Evolutionary conservation across 805 yeast species (phyloP), one percentile per base, ranked within the genome.

Genomic region (Candida caryicola): DNA sequence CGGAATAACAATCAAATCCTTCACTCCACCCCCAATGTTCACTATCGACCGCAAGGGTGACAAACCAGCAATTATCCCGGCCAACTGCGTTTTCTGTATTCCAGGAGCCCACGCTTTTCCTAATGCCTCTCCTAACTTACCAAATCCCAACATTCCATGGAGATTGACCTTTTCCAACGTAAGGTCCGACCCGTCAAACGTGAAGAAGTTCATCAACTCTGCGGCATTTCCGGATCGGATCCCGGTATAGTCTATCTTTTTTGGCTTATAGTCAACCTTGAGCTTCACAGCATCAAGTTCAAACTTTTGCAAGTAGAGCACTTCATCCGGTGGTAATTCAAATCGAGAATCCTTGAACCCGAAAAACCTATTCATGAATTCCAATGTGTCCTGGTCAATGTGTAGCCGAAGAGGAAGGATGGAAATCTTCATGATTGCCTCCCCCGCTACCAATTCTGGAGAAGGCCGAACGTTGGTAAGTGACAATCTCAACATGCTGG

Each of bases 381-480:
- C 96, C 14, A 89, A 66, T 0, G 97, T 86, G 52, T 91, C 98
- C 57, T 93, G 99, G 59, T 93, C 98, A 31, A 93, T 79, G 55
- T 87, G 88, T 12, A 93, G 59, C 36, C 96, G 68, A 31, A 93
- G 53, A 0, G 99, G 99, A 14, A 85, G 64, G 0, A 87, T 61
- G 4, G 69, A 54, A 1, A 81, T 66, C 17, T 69, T 62, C 32
- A 87, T 43, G 2, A 76, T 62, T 15, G 81, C 55, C 52, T 90
- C 98, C 1, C 85, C 69, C 2, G 86, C 82, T n/a, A 81, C 81
- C 23, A 88, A 51, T 7, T 63, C 55, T 0, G 77, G 64, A 9
- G 79, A 74, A 0, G 95, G 95, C 39, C 87, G 66, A 2, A 85
- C 74, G 28, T 79, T 80, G 14, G 71, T 72, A 31, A 88, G 51